phyloP scores from a whole-genome alignment of 2,329 filamentous ascomycete genomes.

The Fusarium sp. region DNA sequence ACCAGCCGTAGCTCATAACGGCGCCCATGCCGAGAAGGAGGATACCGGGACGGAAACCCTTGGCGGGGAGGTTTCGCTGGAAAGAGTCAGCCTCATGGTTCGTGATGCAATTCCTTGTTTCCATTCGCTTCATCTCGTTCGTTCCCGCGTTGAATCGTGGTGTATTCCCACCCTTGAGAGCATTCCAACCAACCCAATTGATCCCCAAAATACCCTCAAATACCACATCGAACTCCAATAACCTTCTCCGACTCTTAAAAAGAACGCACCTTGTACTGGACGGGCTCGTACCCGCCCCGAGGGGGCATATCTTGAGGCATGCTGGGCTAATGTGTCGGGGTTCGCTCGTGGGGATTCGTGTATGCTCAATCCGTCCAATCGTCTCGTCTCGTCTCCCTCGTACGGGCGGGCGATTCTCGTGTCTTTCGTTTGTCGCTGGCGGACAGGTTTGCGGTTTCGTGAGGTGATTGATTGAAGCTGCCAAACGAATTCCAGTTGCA shows the following conservation, averaged over 20 bases:
- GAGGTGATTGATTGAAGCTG: conserved; percentile 48
- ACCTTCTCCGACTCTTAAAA: not conserved
- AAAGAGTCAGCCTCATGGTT: conserved; percentile 21
- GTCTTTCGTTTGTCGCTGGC: conserved; percentile 6
- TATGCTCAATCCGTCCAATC: conserved; percentile 1
- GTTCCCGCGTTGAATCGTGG: not conserved
- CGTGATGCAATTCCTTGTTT: not conserved
- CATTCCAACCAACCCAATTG: not conserved
- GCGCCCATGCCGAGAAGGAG: conserved; percentile 81
- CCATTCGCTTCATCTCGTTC: conserved; percentile 1
- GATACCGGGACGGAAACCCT: conserved; percentile 86
- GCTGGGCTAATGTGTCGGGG: conserved; percentile 55
- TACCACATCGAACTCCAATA: not conserved
- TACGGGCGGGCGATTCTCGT: conserved; percentile 24
- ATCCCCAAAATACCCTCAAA: not conserved
- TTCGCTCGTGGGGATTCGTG: conserved; percentile 15
- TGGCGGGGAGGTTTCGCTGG: conserved; percentile 90
- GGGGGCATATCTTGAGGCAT: conserved; percentile 99
- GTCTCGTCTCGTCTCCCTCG: conserved; percentile 35
- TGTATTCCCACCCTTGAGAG: not conserved
- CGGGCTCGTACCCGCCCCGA: conserved; percentile 90
- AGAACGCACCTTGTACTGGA: conserved; percentile 90
- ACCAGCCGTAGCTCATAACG: conserved; percentile 92
- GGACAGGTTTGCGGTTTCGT: conserved; percentile 24
- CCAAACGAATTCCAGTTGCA: conserved; percentile 32